Percentiles rank a stretch among this genome's conserved stretches.
Conservation (phyloP, 1,284 basidiomycete species). For the Butyriboletus appendiculatus region DNA sequence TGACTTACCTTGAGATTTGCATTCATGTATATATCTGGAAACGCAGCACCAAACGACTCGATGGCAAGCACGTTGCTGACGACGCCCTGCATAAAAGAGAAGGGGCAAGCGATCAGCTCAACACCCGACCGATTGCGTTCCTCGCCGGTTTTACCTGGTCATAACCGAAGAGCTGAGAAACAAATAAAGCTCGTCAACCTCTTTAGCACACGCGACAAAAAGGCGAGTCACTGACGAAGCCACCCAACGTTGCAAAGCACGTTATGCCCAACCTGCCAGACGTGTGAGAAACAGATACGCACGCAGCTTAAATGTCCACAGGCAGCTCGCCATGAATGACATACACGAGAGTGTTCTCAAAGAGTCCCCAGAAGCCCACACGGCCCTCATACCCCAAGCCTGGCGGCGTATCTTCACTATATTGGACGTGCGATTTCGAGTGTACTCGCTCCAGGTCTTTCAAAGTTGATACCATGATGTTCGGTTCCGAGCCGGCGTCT, state of each 20-base stretch:
- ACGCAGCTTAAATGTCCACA: neutral
- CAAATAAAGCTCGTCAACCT: conserved; percentile 1
- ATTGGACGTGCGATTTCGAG: conserved; percentile 4
- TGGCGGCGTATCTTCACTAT: neutral
- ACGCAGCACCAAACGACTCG: conserved; percentile 36
- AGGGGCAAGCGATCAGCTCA: conserved; percentile 3
- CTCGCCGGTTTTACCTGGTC: conserved; percentile 27
- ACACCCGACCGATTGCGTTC: neutral
- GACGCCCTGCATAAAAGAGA: conserved; percentile 24
- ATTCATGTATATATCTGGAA: conserved; percentile 34
- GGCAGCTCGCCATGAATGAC: neutral
- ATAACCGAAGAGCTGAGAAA: conserved; percentile 34
- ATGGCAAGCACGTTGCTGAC: conserved; percentile 38
- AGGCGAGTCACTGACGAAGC: conserved; percentile 27
- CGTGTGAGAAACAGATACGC: conserved; percentile 4
- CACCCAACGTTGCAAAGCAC: conserved; percentile 35
- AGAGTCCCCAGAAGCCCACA: conserved; percentile 29
- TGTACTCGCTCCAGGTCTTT: conserved; percentile 1
- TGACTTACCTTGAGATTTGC: conserved; percentile 27
- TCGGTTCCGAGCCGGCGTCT: neutral
- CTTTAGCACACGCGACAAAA: neutral
- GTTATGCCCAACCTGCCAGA: conserved; percentile 32
- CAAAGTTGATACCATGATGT: conserved; percentile 15
- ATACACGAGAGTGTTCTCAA: conserved; percentile 33
- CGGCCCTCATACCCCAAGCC: conserved; percentile 14